A percentile compares a stretch with the other conserved stretches of the same genome.
phyloP scores from a whole-genome alignment of 805 yeast species.

The Yueomyces sp. region DNA sequence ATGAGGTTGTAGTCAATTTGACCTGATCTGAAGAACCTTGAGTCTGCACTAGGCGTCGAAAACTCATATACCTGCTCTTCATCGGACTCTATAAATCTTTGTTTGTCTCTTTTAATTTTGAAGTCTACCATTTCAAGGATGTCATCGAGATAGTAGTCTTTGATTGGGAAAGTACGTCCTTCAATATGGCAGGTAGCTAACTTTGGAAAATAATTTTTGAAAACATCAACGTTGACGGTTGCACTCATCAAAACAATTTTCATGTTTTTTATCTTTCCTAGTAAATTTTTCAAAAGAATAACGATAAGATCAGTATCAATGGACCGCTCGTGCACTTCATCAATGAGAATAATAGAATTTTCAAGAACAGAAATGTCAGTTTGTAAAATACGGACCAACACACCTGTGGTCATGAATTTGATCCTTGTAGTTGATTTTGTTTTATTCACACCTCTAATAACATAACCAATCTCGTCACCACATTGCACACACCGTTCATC shows the following conservation, averaged over 20 bases:
- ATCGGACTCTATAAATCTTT: conserved; percentile 12
- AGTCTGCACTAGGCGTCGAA: conserved; percentile 47
- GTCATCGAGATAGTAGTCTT: conserved; percentile 60
- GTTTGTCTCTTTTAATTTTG: conserved; percentile 26
- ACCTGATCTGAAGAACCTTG: conserved; percentile 51
- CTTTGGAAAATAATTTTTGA: conserved; percentile 48
- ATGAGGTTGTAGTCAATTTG: conserved; percentile 66
- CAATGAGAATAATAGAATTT: conserved; percentile 59
- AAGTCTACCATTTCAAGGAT: conserved; percentile 47
- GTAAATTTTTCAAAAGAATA: conserved; percentile 55
- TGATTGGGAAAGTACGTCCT: conserved; percentile 89
- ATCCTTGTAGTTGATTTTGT: conserved; percentile 49
- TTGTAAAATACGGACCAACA: conserved; percentile 74
- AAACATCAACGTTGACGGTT: conserved; percentile 63
- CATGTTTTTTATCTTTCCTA: conserved; percentile 33
- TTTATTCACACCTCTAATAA: conserved; percentile 81
- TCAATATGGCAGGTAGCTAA: conserved; percentile 68
- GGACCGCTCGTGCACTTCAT: conserved; percentile 95
- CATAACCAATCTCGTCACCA: conserved; percentile 68
- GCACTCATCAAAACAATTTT: conserved; percentile 86
- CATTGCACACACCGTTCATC: conserved; percentile 47
- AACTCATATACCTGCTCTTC: conserved; percentile 24
- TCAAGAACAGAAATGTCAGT: conserved; percentile 30
- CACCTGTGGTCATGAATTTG: conserved; percentile 90
- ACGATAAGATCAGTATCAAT: conserved; percentile 79